Conservation (phyloP, 306 rosid species). For the Ceratonia siliqua region DNA sequence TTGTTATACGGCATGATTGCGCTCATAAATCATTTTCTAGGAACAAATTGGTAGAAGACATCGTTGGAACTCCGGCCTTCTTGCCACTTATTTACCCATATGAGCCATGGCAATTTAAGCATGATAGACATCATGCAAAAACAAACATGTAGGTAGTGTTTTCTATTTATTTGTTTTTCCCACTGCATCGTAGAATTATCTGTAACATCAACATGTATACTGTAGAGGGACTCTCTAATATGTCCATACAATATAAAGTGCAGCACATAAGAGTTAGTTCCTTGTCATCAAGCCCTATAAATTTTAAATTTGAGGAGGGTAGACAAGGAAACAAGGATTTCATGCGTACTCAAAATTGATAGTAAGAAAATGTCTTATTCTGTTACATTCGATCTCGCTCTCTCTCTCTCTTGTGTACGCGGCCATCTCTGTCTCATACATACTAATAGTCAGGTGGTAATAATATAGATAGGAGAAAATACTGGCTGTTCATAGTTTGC, state of each 20-base stretch:
- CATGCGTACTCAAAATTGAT: not conserved
- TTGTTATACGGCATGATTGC: slow-evolving; percentile 98
- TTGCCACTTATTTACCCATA: slow-evolving; percentile 92
- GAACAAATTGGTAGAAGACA: slow-evolving; percentile 93
- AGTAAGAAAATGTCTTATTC: not conserved
- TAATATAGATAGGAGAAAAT: slow-evolving; percentile 12
- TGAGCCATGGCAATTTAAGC: slow-evolving; percentile 98
- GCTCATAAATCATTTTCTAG: slow-evolving; percentile 94
- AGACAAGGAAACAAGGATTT: not conserved
- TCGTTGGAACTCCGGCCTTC: slow-evolving; percentile 93
- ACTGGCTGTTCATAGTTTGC: not conserved
- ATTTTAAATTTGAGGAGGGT: slow-evolving; percentile 18
- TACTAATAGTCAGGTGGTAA: not conserved
- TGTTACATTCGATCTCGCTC: not conserved
- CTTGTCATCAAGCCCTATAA: slow-evolving; percentile 1
- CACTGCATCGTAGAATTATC: slow-evolving; percentile 15
- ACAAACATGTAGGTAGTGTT: slow-evolving; percentile 78
- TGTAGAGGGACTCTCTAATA: not conserved
- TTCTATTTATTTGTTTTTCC: not conserved
- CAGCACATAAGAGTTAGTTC: not conserved
- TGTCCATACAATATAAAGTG: slow-evolving; percentile 22
- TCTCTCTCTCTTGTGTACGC: slow-evolving; percentile 10
- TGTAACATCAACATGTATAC: slow-evolving; percentile 14
- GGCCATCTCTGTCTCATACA: not conserved
- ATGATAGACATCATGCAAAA: slow-evolving; percentile 95